Conservation (phyloP, 176 grass and related monocot species). For the Oryza nivara region DNA sequence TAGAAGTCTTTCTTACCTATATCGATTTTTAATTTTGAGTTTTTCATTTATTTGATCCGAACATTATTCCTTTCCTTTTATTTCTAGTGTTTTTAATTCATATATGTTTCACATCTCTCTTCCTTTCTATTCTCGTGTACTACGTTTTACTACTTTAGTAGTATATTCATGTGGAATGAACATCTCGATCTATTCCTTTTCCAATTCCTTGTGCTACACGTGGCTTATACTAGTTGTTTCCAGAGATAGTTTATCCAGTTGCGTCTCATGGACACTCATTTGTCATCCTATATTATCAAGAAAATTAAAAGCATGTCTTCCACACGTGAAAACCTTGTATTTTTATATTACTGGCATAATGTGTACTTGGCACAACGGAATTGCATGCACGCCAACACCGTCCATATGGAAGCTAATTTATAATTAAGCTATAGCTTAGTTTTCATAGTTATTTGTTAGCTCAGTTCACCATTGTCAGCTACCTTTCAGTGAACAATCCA, state of each 20-base stretch:
- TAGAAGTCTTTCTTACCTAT: too few species aligned
- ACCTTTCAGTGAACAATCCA: constrained; percentile 5
- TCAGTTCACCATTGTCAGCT: background rate
- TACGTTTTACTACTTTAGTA: too few species aligned
- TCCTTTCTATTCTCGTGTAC: too few species aligned
- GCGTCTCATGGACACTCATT: background rate
- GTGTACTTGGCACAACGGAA: background rate
- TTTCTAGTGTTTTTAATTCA: too few species aligned
- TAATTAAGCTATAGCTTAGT: background rate
- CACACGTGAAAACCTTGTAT: background rate
- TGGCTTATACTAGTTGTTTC: background rate
- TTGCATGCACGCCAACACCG: background rate
- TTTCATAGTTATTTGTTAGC: background rate
- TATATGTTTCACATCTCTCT: too few species aligned
- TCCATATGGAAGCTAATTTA: background rate
- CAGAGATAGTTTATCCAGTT: background rate
- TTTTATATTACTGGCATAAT: background rate
- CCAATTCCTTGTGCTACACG: too few species aligned
- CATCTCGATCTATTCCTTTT: too few species aligned
- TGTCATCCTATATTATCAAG: background rate
- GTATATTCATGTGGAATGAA: too few species aligned
- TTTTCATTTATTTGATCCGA: too few species aligned
- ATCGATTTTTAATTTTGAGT: too few species aligned
- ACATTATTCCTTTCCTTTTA: too few species aligned
- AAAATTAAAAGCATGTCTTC: background rate